These are phyloP conservation scores for Crinitomyces ghanaensis DNA, from an alignment of 805 yeast genomes.

Conservation along the genomic window DNA sequence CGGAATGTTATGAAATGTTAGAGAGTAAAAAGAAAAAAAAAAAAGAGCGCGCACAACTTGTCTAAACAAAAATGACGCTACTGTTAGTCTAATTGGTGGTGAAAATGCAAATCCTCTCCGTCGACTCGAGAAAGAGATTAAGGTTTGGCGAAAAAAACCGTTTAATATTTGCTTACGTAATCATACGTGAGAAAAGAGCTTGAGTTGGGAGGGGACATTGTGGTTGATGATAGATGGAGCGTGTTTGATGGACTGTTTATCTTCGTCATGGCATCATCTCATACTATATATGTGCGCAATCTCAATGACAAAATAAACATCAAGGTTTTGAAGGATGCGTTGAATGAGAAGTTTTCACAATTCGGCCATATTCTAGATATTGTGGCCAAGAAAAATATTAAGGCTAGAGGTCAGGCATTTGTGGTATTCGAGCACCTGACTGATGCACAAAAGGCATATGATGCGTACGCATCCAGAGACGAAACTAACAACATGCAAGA, in stretches of 20 bases:
- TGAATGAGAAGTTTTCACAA: conserved; percentile 32
- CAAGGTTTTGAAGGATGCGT: conserved; percentile 35
- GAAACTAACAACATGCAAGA: conserved; percentile 30
- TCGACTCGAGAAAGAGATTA: too few relatives aligned
- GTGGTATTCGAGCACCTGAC: conserved; percentile 39
- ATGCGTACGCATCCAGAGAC: too few relatives aligned
- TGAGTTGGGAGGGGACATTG: neutral
- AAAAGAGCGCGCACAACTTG: too few relatives aligned
- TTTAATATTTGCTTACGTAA: too few relatives aligned
- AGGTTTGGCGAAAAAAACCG: too few relatives aligned
- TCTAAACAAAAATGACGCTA: too few relatives aligned
- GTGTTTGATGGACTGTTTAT: conserved; percentile 1
- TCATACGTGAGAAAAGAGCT: too few relatives aligned
- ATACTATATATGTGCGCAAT: conserved; percentile 52
- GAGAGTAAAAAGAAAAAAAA: too few relatives aligned
- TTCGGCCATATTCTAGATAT: conserved; percentile 41
- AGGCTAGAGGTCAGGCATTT: conserved; percentile 75
- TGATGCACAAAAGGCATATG: conserved; percentile 38
- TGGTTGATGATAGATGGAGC: neutral
- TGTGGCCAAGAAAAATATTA: conserved; percentile 48
- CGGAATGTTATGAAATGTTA: neutral
- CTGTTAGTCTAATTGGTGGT: too few relatives aligned
- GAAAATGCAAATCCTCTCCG: too few relatives aligned
- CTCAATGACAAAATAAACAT: conserved; percentile 57
- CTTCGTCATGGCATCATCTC: neutral